Evolutionary conservation across 2,329 filamentous ascomycete genomes (phyloP).

Genomic region (Raffaelea arxii): DNA sequence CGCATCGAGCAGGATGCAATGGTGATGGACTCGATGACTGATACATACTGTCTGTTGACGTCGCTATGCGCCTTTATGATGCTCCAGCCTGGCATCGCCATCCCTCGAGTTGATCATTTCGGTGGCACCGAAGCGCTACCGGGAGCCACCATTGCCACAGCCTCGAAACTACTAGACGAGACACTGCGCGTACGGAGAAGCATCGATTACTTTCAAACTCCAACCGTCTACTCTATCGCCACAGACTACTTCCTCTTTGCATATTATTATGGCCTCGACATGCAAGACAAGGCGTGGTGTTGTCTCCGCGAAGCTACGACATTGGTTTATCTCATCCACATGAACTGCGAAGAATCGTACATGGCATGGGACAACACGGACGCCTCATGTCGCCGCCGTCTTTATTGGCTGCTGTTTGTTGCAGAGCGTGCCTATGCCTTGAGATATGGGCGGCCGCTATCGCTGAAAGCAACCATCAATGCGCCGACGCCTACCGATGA

Average conservation of each 20-base stretch:
- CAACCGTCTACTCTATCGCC: slow-evolving; percentile 48
- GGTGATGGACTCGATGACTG: slow-evolving; percentile 52
- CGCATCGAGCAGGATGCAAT: slow-evolving; percentile 47
- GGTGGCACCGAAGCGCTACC: slow-evolving; percentile 47
- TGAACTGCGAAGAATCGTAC: slow-evolving; percentile 57
- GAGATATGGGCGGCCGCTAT: slow-evolving; percentile 58
- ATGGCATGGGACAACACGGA: slow-evolving; percentile 48
- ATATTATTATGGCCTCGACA: slow-evolving; percentile 60
- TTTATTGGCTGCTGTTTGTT: slow-evolving; percentile 66
- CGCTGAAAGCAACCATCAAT: slow-evolving; percentile 59
- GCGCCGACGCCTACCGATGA: slow-evolving; percentile 55
- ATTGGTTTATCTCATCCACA: slow-evolving; percentile 49
- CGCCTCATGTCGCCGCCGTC: slow-evolving; percentile 50
- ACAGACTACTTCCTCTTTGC: slow-evolving; percentile 76
- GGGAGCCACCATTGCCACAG: slow-evolving; percentile 52
- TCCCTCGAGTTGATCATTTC: slow-evolving; percentile 40
- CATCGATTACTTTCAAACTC: slow-evolving; percentile 48
- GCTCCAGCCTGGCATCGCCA: slow-evolving; percentile 57
- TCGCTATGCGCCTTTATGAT: slow-evolving; percentile 59
- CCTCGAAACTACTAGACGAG: slow-evolving; percentile 59
- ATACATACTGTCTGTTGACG: slow-evolving; percentile 54
- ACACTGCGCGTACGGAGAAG: slow-evolving; percentile 53
- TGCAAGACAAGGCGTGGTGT: slow-evolving; percentile 71
- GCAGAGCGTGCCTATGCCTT: slow-evolving; percentile 66
- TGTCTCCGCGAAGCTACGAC: slow-evolving; percentile 69